Evolutionary conservation across 306 rosid genomes (phyloP).

Genomic region (Senna tora): DNA sequence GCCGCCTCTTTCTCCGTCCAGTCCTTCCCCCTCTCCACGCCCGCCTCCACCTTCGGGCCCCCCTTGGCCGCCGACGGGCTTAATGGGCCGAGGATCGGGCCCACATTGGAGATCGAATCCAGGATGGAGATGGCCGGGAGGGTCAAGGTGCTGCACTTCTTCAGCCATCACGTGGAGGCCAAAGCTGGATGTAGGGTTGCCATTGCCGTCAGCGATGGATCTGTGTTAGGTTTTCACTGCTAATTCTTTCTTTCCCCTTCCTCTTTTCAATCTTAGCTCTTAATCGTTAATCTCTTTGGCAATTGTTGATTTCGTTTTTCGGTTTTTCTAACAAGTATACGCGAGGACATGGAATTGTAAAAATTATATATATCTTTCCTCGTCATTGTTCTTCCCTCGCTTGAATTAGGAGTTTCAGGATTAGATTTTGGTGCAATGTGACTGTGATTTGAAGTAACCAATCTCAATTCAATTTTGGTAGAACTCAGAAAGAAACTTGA

Average conservation of each 20-base stretch:
- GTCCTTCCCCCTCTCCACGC: constrained; percentile 59
- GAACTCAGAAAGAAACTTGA: too few relatives aligned
- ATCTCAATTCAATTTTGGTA: neutral
- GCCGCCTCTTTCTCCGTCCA: constrained; percentile 78
- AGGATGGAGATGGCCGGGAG: constrained; percentile 73
- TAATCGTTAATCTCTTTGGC: neutral
- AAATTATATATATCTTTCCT: constrained; percentile 21
- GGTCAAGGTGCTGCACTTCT: constrained; percentile 73
- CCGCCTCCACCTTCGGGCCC: constrained; percentile 45
- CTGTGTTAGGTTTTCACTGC: constrained; percentile 86
- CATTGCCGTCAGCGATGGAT: constrained; percentile 67
- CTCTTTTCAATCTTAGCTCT: neutral
- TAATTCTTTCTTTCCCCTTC: constrained; percentile 23
- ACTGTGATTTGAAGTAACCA: neutral
- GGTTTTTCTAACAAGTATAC: neutral
- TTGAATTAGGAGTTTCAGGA: neutral
- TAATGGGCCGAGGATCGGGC: constrained; percentile 46
- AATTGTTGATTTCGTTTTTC: constrained; percentile 16
- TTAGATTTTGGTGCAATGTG: neutral
- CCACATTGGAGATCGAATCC: constrained; percentile 77
- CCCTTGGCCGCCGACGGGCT: constrained; percentile 36
- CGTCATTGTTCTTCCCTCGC: constrained; percentile 1
- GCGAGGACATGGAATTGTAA: constrained; percentile 39
- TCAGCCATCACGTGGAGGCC: constrained; percentile 74
- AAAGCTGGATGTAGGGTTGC: constrained; percentile 61